Evolutionary conservation across 768 basidiomycete species (phyloP).

Genomic region (Mycena rosella): DNA sequence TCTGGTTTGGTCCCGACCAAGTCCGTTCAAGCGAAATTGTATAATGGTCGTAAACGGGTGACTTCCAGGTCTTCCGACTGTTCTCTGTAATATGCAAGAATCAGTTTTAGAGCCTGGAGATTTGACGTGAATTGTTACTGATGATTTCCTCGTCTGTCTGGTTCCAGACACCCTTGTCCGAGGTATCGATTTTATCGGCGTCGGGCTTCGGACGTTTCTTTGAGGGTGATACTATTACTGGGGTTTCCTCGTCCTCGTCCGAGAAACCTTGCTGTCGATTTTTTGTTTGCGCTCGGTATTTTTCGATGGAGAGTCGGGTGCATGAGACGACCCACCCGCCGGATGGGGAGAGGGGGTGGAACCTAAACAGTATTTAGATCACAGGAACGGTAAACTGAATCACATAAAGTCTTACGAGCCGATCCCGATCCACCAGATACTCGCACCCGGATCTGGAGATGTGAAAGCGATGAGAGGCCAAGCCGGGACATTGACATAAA

Average conservation of each 20-base stretch:
- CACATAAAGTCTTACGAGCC: not conserved
- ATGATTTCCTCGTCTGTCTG: not conserved
- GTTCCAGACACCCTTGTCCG: not conserved
- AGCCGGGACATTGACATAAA: not conserved
- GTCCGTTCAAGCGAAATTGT: not conserved
- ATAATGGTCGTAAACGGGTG: not conserved
- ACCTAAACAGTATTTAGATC: not conserved
- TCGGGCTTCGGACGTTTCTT: not conserved
- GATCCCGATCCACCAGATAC: not conserved
- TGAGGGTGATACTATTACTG: not conserved
- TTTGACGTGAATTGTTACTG: too few relatives aligned
- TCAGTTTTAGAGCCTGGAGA: too few relatives aligned
- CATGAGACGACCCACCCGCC: too few relatives aligned
- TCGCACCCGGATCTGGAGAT: not conserved
- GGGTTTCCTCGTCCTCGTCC: not conserved
- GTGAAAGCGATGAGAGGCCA: not conserved
- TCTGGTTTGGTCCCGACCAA: not conserved
- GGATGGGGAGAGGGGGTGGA: not conserved
- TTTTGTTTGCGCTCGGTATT: not conserved
- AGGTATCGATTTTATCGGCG: not conserved
- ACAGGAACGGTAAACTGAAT: too few relatives aligned
- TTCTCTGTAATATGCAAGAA: not conserved
- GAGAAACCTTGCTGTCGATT: not conserved
- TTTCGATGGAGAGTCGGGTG: not conserved
- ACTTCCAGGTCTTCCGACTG: not conserved